These are phyloP conservation scores for Penicillium digitatum DNA, from an alignment of 2,329 filamentous ascomycete species.

Conservation along the genomic window DNA sequence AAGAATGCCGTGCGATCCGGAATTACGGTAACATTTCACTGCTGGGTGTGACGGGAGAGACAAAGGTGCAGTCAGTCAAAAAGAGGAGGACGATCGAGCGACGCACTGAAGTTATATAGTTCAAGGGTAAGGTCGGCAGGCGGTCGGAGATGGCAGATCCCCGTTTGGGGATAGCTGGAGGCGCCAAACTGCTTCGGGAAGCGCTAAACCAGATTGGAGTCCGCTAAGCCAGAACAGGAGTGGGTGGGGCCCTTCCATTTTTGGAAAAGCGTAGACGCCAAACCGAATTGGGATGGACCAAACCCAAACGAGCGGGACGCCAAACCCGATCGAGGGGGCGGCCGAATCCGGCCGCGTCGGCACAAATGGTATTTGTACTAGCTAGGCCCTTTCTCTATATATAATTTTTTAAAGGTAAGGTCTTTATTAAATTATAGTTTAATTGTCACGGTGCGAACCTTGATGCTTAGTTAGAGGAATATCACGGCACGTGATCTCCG, in stretches of 20 bases:
- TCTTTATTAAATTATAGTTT: no score
- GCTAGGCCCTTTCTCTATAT: no score
- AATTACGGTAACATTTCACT: slow-evolving; percentile 9
- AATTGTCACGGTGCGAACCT: no score
- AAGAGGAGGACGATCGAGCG: slow-evolving; percentile 4
- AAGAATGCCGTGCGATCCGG: slow-evolving; percentile 4
- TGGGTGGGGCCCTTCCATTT: neutral
- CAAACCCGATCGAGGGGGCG: neutral
- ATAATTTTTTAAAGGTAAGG: no score
- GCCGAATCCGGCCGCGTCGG: neutral
- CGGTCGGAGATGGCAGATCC: slow-evolving; percentile 1
- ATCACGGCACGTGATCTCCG: no score
- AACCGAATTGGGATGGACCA: slow-evolving; percentile 3
- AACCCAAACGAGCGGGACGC: neutral
- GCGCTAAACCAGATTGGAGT: neutral
- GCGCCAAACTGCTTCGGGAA: slow-evolving; percentile 1
- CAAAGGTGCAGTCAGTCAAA: neutral
- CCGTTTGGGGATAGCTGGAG: slow-evolving; percentile 1
- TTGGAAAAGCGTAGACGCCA: slow-evolving; percentile 2
- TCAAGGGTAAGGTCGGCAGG: neutral
- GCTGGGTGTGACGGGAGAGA: neutral
- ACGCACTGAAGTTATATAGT: slow-evolving; percentile 9
- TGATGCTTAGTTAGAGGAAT: no score
- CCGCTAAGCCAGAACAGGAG: slow-evolving; percentile 3
- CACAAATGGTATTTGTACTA: neutral